Conservation (phyloP, 805 yeast genomes). For the Candida sphagnicola region DNA sequence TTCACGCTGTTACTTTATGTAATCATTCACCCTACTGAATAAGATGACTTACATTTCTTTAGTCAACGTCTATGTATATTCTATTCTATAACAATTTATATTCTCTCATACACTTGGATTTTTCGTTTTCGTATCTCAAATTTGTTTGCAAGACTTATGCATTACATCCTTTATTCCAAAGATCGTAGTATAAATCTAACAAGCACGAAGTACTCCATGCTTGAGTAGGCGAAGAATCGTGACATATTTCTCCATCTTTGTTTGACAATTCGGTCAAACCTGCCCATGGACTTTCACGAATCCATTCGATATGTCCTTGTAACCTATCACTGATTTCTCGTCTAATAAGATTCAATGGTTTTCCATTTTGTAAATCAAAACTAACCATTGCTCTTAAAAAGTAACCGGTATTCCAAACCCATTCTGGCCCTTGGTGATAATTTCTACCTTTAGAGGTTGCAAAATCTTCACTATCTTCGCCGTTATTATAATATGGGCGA, state of each 20-base stretch:
- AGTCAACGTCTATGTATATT: too few species aligned
- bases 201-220: slow-evolving; percentile 94
- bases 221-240: slow-evolving; percentile 91
- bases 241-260: slow-evolving; percentile 76
- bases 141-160: too few species aligned
- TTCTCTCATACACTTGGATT: too few species aligned
- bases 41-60: too few species aligned
- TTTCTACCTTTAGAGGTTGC: slow-evolving; percentile 94
- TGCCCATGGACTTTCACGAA: slow-evolving; percentile 80
- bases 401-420: slow-evolving; percentile 93
- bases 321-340: slow-evolving; percentile 54
- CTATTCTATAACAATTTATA: too few species aligned
- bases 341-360: slow-evolving; percentile 49
- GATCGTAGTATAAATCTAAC: slow-evolving; percentile 72
- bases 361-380: slow-evolving; percentile 34
- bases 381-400: slow-evolving; percentile 74
- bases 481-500: slow-evolving; percentile 81
- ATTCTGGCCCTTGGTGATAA: slow-evolving; percentile 98
- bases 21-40: too few species aligned
- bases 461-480: slow-evolving; percentile 79
- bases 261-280: slow-evolving; percentile 92
- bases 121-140: too few species aligned
- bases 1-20: too few species aligned
- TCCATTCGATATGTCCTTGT: slow-evolving; percentile 64
- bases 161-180: slow-evolving; percentile 26